phyloP scores from a whole-genome alignment of 768 basidiomycete species.

The Cytidiella melzeri region DNA sequence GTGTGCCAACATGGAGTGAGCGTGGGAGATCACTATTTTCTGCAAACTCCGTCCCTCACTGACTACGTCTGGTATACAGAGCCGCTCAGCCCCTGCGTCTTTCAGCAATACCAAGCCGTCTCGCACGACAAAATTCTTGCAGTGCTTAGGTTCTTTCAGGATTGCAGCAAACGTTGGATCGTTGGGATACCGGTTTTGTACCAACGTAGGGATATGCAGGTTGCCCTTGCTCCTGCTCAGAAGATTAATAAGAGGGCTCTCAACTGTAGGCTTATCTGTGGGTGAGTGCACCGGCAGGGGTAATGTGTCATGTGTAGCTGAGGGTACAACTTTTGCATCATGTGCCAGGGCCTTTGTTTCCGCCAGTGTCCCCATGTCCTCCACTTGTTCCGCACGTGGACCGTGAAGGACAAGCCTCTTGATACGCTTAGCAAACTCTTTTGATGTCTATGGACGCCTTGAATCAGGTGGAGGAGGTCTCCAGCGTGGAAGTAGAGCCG shows the following conservation, averaged over 20 bases:
- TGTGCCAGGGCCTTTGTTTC: no score
- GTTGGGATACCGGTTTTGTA: slow-evolving; percentile 19
- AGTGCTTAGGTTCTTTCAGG: no score
- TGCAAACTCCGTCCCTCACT: slow-evolving; percentile 16
- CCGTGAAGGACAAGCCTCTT: slow-evolving; percentile 3
- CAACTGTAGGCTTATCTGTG: no score
- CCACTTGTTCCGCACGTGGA: slow-evolving; percentile 1
- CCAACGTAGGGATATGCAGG: slow-evolving; percentile 7
- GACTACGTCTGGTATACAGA: slow-evolving; percentile 27
- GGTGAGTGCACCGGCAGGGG: no score
- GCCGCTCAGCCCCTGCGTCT: not conserved
- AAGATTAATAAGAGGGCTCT: no score
- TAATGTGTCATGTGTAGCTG: no score
- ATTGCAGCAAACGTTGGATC: slow-evolving; percentile 28
- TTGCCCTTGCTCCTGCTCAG: no score
- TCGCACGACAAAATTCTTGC: slow-evolving; percentile 20
- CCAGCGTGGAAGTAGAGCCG: no score
- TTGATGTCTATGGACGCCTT: slow-evolving; percentile 7
- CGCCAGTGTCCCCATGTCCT: slow-evolving; percentile 1
- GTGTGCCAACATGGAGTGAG: slow-evolving; percentile 35
- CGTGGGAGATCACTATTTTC: slow-evolving; percentile 31
- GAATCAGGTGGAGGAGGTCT: slow-evolving; percentile 6
- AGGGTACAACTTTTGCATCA: no score
- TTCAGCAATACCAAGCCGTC: slow-evolving; percentile 20
- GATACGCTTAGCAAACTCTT: slow-evolving; percentile 9